These are phyloP conservation scores for Lachancea sp. DNA, from an alignment of 805 yeast species.

Conservation along the genomic window DNA sequence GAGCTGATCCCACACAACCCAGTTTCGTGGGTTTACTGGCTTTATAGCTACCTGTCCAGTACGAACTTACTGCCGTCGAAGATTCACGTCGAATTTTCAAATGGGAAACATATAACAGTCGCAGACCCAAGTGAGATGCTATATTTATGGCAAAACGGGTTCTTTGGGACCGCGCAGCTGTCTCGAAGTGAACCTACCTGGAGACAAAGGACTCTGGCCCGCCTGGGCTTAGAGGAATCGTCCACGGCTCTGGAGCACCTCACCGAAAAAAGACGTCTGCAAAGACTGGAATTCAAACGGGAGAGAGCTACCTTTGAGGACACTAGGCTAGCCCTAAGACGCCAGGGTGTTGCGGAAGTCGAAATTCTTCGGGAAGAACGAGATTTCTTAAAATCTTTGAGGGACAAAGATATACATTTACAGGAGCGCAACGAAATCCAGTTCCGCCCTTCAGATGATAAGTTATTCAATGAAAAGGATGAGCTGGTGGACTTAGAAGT, in stretches of 20 bases:
- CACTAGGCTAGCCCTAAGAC: slow-evolving; percentile 37
- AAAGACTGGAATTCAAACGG: slow-evolving; percentile 64
- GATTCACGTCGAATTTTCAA: slow-evolving; percentile 32
- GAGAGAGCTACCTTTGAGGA: slow-evolving; percentile 58
- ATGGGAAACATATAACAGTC: slow-evolving; percentile 33
- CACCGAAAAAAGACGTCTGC: slow-evolving; percentile 63
- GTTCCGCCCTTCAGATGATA: slow-evolving; percentile 36
- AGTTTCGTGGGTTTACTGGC: slow-evolving; percentile 50
- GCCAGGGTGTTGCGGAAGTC: slow-evolving; percentile 33
- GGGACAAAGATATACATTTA: slow-evolving; percentile 27
- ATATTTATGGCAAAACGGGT: slow-evolving; percentile 75
- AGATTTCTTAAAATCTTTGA: slow-evolving; percentile 26
- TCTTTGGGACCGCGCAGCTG: slow-evolving; percentile 86
- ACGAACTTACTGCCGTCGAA: slow-evolving; percentile 16
- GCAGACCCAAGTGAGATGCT: slow-evolving; percentile 41
- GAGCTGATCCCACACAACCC: slow-evolving; percentile 59
- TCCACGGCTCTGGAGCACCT: slow-evolving; percentile 62
- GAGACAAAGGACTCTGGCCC: slow-evolving; percentile 55
- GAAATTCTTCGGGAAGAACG: slow-evolving; percentile 30
- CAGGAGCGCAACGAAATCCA: slow-evolving; percentile 8
- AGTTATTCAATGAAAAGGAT: slow-evolving; percentile 29
- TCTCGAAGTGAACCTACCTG: slow-evolving; percentile 93
- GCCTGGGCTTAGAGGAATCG: slow-evolving; percentile 37
- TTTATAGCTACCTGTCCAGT: slow-evolving; percentile 30
- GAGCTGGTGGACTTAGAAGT: slow-evolving; percentile 23